phyloP scores from a whole-genome alignment of 148 eudicot species.

The Gaultheria prostrata region DNA sequence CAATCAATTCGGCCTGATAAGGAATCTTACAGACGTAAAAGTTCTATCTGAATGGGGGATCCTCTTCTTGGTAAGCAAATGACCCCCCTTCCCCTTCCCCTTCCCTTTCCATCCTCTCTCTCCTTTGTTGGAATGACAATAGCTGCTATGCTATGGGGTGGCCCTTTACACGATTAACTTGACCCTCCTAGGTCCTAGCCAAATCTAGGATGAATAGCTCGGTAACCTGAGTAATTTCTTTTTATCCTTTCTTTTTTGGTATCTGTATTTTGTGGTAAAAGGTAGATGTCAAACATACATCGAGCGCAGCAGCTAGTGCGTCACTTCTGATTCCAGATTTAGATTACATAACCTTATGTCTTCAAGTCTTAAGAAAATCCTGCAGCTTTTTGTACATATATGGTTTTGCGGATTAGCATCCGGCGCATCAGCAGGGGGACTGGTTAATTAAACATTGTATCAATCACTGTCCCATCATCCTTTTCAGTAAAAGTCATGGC shows the following conservation, averaged over 20 bases:
- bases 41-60: conserved; percentile 98
- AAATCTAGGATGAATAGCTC: not conserved
- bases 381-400: not conserved
- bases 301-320: not conserved
- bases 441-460: not conserved
- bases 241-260: not conserved
- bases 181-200: not conserved
- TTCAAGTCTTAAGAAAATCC: not conserved
- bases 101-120: not conserved
- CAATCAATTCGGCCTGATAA: conserved; percentile 87
- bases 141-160: not conserved
- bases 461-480: not conserved
- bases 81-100: not conserved
- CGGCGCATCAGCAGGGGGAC: not conserved
- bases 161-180: not conserved
- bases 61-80: conserved; percentile 79
- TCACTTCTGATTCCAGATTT: not conserved
- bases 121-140: not conserved
- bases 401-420: not conserved
- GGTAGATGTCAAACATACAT: not conserved
- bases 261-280: not conserved
- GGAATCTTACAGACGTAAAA: conserved; percentile 92
- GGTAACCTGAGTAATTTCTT: not conserved
- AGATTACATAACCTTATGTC: not conserved
- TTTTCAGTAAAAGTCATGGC: not conserved